Conservation (phyloP, 1,284 basidiomycete genomes). For the Fistulinella cinereoalba region DNA sequence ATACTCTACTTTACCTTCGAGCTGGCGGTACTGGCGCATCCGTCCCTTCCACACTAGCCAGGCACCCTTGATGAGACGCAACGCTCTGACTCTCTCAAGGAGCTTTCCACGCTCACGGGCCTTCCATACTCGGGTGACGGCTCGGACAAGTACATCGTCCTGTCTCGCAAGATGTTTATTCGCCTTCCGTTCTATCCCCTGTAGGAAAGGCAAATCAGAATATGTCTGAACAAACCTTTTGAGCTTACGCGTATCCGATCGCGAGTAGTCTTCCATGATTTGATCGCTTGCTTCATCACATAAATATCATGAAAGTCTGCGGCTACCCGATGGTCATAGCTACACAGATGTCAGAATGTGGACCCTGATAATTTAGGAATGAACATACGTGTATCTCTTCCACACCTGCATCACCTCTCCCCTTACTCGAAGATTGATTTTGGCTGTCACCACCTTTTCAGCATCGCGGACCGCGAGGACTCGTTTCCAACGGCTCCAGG, state of each 20-base stretch:
- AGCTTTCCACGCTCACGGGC: conserved; percentile 65
- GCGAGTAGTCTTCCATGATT: conserved; percentile 54
- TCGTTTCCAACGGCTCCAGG: conserved; percentile 58
- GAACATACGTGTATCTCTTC: conserved; percentile 54
- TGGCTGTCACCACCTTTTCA: conserved; percentile 44
- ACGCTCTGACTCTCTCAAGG: conserved; percentile 52
- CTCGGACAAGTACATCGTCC: conserved; percentile 61
- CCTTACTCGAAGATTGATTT: conserved; percentile 47
- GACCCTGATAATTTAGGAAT: conserved; percentile 1
- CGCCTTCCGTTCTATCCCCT: conserved; percentile 54
- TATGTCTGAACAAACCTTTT: conserved; percentile 1
- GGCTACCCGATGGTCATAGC: conserved; percentile 44
- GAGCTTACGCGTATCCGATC: conserved; percentile 50
- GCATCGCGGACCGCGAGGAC: conserved; percentile 41
- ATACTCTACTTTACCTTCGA: conserved; percentile 42
- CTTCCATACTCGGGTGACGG: conserved; percentile 68
- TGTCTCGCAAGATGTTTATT: conserved; percentile 57
- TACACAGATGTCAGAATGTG: conserved; percentile 27
- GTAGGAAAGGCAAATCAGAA: conserved; percentile 12
- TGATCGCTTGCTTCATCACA: conserved; percentile 46
- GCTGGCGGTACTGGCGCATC: conserved; percentile 40
- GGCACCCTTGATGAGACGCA: conserved; percentile 44
- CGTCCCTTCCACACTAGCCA: conserved; percentile 56
- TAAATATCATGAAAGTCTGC: conserved; percentile 42
- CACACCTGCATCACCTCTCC: conserved; percentile 49